Percentiles rank a stretch among this genome's conserved stretches.
phyloP scores from a whole-genome alignment of 1,284 basidiomycete species.

The Neolentinus lepideus region DNA sequence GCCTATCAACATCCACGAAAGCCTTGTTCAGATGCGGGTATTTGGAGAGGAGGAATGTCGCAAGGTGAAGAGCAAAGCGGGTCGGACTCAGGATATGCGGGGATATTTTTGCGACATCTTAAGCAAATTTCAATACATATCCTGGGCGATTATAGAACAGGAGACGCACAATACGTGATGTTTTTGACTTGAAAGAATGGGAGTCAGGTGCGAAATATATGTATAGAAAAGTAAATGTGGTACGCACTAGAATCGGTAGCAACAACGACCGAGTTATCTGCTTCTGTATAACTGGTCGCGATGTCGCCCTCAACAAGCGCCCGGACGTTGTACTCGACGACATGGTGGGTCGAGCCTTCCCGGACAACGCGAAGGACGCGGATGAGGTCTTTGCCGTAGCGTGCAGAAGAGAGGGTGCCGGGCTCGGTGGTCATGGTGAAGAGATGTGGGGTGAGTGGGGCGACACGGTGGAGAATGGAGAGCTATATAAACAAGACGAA shows the following conservation, averaged over 20 bases:
- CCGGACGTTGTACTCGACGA: constrained; percentile 79
- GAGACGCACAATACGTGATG: constrained; percentile 73
- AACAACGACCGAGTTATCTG: constrained; percentile 80
- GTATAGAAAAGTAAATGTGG: constrained; percentile 2
- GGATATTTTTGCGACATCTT: constrained; percentile 83
- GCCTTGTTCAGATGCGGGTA: constrained; percentile 78
- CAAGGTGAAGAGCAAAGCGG: constrained; percentile 83
- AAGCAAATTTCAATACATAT: not conserved
- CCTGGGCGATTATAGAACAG: not conserved
- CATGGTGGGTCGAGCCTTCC: constrained; percentile 54
- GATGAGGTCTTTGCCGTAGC: constrained; percentile 85
- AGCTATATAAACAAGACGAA: too few species aligned
- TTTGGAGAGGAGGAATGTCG: constrained; percentile 76
- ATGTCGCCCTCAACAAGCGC: constrained; percentile 79
- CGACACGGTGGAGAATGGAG: too few species aligned
- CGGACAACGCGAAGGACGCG: constrained; percentile 83
- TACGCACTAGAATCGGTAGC: constrained; percentile 81
- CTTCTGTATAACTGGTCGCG: constrained; percentile 70
- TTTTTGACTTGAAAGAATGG: constrained; percentile 69
- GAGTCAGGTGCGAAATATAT: constrained; percentile 1
- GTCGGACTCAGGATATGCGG: constrained; percentile 81
- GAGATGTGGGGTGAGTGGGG: not conserved
- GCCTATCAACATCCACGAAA: constrained; percentile 72
- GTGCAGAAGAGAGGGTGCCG: constrained; percentile 38
- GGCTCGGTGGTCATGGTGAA: constrained; percentile 10